Evolutionary conservation across 208 protist genomes (phyloP).

Genomic region (Trypanosoma grayi): DNA sequence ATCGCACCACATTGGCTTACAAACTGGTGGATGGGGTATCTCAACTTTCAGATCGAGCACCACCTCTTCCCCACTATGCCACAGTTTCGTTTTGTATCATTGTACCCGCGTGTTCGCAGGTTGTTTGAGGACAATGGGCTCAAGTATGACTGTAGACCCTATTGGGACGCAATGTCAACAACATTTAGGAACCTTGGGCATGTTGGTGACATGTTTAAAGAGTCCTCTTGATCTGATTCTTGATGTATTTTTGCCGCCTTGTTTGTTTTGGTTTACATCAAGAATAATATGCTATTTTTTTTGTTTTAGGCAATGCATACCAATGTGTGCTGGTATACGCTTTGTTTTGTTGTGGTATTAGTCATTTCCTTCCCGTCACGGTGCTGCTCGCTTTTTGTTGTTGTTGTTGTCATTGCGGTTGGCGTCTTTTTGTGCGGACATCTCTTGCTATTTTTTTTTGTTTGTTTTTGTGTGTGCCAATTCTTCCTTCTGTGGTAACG

Average conservation of each 20-base stretch:
- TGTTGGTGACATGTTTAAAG: constrained; percentile 37
- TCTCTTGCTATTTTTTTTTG: constrained; percentile 13
- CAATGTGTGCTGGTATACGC: too few species aligned
- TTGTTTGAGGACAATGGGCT: constrained; percentile 68
- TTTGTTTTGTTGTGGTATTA: too few species aligned
- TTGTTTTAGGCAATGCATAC: too few species aligned
- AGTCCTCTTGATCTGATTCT: too few species aligned
- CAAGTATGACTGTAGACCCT: constrained; percentile 47
- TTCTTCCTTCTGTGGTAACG: not conserved
- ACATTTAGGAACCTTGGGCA: constrained; percentile 66
- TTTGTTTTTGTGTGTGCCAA: not conserved
- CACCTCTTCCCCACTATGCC: constrained; percentile 87
- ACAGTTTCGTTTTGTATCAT: constrained; percentile 60
- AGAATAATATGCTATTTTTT: too few species aligned
- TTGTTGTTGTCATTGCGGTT: too few species aligned
- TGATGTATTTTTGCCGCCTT: too few species aligned
- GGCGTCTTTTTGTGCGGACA: too few species aligned
- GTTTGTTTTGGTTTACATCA: too few species aligned
- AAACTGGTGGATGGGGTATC: constrained; percentile 75
- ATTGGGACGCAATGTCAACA: constrained; percentile 34
- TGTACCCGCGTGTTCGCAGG: constrained; percentile 44
- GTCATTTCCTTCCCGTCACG: too few species aligned
- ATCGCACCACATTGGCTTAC: constrained; percentile 45
- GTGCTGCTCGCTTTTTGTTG: too few species aligned
- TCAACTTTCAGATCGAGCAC: constrained; percentile 88